These are phyloP conservation scores for Quercus ilex DNA, from an alignment of 306 rosid genomes.

Conservation along the genomic window DNA sequence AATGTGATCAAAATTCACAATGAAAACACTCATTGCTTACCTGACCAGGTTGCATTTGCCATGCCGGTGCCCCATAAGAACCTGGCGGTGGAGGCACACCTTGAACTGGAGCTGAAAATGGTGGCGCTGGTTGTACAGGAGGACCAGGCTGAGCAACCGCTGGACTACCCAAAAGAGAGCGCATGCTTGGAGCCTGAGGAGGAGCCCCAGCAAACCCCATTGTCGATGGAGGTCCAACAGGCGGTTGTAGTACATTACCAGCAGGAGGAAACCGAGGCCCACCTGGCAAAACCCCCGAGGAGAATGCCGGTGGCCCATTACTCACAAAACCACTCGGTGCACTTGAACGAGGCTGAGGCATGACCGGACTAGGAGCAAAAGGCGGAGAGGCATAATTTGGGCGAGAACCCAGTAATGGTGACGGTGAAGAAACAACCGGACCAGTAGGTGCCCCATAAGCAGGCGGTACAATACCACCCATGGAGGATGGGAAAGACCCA, in stretches of 20 bases:
- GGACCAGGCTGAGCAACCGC: slow-evolving; percentile 45
- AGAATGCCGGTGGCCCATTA: slow-evolving; percentile 75
- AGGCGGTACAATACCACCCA: slow-evolving; percentile 37
- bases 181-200: slow-evolving; percentile 34
- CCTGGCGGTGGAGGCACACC: slow-evolving; percentile 47
- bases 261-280: slow-evolving; percentile 58
- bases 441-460: slow-evolving; percentile 41
- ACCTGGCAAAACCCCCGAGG: slow-evolving; percentile 42
- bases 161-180: slow-evolving; percentile 24
- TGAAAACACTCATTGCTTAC: slow-evolving; percentile 32
- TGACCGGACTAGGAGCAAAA: slow-evolving; percentile 26
- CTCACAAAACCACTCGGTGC: slow-evolving; percentile 52
- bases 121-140: slow-evolving; percentile 54
- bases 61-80: slow-evolving; percentile 65
- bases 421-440: slow-evolving; percentile 32
- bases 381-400: slow-evolving; percentile 49
- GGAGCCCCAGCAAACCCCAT: slow-evolving; percentile 31
- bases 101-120: slow-evolving; percentile 55
- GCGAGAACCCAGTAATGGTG: slow-evolving; percentile 41
- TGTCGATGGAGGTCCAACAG: slow-evolving; percentile 53
- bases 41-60: slow-evolving; percentile 82
- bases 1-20: neutral
- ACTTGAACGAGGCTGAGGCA: slow-evolving; percentile 39
- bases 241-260: slow-evolving; percentile 40
- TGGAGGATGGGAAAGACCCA: slow-evolving; percentile 29